Evolutionary conservation across 306 rosid species (phyloP).

Genomic region (Casuarina cunninghamiana): DNA sequence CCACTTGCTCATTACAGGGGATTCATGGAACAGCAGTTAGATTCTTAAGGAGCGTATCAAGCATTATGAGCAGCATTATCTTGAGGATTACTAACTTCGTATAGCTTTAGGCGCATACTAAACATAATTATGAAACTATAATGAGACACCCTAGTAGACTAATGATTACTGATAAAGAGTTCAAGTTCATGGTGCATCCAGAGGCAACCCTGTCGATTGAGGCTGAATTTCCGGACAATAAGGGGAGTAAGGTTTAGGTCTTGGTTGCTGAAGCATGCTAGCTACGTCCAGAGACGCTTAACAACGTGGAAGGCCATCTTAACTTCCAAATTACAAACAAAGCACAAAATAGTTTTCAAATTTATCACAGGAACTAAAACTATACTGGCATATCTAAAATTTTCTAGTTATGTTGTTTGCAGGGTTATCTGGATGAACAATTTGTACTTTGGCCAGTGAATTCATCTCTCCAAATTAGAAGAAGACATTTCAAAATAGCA

Average conservation of each 20-base stretch:
- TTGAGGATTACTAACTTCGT: not conserved
- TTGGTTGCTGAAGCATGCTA: not conserved
- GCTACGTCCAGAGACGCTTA: not conserved
- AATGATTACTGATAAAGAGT: not conserved
- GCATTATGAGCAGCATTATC: not conserved
- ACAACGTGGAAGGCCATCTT: not conserved
- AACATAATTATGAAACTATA: not conserved
- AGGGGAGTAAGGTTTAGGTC: not conserved
- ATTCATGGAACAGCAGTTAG: not conserved
- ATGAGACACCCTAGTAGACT: not conserved
- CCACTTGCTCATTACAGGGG: not conserved
- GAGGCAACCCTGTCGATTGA: not conserved
- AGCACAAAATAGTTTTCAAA: no score
- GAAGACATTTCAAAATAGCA: not conserved
- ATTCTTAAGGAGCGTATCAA: not conserved
- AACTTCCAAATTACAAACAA: not conserved
- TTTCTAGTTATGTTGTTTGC: not conserved
- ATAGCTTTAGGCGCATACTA: not conserved
- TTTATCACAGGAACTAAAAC: not conserved
- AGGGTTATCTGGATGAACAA: not conserved
- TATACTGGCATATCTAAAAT: no score
- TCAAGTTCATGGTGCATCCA: conserved; percentile 3
- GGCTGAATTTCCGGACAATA: not conserved
- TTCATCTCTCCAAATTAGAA: not conserved
- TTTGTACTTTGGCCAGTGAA: not conserved